Evolutionary conservation across 768 basidiomycete genomes (phyloP).

Genomic region (Tricholoma furcatifolium): DNA sequence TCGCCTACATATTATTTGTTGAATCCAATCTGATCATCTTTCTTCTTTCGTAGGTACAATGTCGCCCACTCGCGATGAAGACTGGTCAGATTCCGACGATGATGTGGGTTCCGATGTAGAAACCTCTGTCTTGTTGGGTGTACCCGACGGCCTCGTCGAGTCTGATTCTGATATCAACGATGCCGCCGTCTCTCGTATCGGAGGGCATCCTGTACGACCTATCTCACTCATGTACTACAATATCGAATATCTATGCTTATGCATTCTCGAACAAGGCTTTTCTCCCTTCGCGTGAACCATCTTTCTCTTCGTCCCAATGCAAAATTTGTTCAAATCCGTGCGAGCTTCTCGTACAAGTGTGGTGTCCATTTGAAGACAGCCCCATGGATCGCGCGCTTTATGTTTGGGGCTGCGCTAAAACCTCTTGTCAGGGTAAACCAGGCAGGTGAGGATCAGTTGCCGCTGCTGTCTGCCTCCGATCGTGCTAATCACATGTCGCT

Average conservation of each 20-base stretch:
- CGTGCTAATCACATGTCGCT: slow-evolving; percentile 12
- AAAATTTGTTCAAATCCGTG: slow-evolving; percentile 68
- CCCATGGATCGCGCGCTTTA: slow-evolving; percentile 84
- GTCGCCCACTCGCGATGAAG: slow-evolving; percentile 47
- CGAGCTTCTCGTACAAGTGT: slow-evolving; percentile 84
- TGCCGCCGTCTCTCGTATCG: slow-evolving; percentile 85
- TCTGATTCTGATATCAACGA: slow-evolving; percentile 60
- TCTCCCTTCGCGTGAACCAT: slow-evolving; percentile 60
- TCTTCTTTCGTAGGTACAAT: slow-evolving; percentile 26
- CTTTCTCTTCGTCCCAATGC: slow-evolving; percentile 66
- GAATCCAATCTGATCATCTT: slow-evolving; percentile 18
- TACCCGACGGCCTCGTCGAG: slow-evolving; percentile 75
- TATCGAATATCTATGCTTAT: slow-evolving; percentile 48
- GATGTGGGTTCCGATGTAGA: slow-evolving; percentile 55
- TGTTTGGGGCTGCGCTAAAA: slow-evolving; percentile 77
- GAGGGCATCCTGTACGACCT: slow-evolving; percentile 83
- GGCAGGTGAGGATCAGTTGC: slow-evolving; percentile 60
- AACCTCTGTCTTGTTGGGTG: slow-evolving; percentile 74
- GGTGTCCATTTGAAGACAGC: slow-evolving; percentile 87
- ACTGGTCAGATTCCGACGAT: slow-evolving; percentile 84
- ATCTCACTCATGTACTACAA: slow-evolving; percentile 47
- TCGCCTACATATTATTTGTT: slow-evolving; percentile 16
- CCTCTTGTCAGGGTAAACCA: slow-evolving; percentile 68
- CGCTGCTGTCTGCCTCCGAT: slow-evolving; percentile 4
- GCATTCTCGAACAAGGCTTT: slow-evolving; percentile 59